phyloP scores from a whole-genome alignment of 495 filamentous ascomycete genomes.

The Talaromyces liani region DNA sequence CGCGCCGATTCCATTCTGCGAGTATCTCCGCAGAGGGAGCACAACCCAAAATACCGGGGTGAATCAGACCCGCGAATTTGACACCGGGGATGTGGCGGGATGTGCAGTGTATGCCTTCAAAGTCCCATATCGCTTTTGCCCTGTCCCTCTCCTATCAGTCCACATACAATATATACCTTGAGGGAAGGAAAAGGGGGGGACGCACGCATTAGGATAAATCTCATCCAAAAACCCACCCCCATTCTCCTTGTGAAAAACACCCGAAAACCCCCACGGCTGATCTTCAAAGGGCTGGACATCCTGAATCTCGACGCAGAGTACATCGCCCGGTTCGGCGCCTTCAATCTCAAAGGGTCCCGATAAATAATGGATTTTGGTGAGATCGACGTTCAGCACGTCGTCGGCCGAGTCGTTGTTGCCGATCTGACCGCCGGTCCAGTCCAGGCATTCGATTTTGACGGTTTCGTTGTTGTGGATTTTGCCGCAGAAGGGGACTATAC shows the following conservation, averaged over 20 bases:
- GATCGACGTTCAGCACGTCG: conserved; percentile 77
- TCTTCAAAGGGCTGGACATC: conserved; percentile 89
- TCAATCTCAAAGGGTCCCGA: conserved; percentile 89
- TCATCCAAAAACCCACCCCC: conserved; percentile 92
- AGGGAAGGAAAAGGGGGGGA: not conserved
- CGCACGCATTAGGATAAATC: conserved; percentile 72
- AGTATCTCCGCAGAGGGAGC: conserved; percentile 68
- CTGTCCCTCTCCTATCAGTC: conserved; percentile 22
- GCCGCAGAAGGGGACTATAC: conserved; percentile 62
- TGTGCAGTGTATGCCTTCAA: conserved; percentile 89
- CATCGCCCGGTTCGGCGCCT: conserved; percentile 77
- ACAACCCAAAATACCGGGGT: conserved; percentile 89
- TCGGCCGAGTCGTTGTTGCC: conserved; percentile 83
- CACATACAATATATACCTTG: no score
- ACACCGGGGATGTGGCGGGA: conserved; percentile 86
- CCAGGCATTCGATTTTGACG: conserved; percentile 92
- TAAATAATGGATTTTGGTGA: conserved; percentile 80
- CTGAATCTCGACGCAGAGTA: conserved; percentile 88
- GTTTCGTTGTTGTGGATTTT: conserved; percentile 80
- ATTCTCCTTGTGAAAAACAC: conserved; percentile 74
- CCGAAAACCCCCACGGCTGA: conserved; percentile 87
- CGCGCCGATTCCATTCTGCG: conserved; percentile 72
- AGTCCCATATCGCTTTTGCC: conserved; percentile 97
- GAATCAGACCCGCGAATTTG: conserved; percentile 85
- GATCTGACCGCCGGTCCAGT: conserved; percentile 87